Evolutionary conservation across 306 rosid genomes (phyloP).

Genomic region (Pachyrhizus erosus): DNA sequence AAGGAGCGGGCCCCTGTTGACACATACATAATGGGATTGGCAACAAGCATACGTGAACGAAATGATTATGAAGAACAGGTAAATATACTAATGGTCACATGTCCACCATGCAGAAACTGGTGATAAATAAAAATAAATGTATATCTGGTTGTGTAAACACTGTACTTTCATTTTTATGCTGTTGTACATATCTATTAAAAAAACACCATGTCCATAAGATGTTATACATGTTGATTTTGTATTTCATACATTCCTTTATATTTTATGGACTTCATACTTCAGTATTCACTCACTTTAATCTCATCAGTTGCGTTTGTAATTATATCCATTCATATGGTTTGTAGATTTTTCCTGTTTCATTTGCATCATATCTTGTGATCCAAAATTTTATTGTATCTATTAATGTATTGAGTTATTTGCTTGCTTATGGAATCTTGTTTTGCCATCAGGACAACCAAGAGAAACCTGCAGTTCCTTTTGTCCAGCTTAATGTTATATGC

Average conservation of each 20-base stretch:
- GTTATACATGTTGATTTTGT: slow-evolving; percentile 17
- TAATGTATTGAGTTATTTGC: slow-evolving; percentile 13
- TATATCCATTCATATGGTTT: slow-evolving; percentile 8
- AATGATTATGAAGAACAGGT: slow-evolving; percentile 96
- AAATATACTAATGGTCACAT: slow-evolving; percentile 26
- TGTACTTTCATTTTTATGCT: not conserved
- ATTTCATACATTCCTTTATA: slow-evolving; percentile 27
- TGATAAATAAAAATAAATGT: slow-evolving; percentile 13
- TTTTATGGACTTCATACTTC: slow-evolving; percentile 7
- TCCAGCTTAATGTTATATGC: slow-evolving; percentile 88
- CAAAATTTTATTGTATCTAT: slow-evolving; percentile 28
- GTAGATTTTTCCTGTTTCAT: slow-evolving; percentile 24
- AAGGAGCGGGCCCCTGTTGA: slow-evolving; percentile 97
- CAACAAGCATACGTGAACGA: slow-evolving; percentile 92
- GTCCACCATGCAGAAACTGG: slow-evolving; percentile 16
- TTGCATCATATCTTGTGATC: slow-evolving; percentile 22
- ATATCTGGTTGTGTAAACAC: slow-evolving; percentile 13
- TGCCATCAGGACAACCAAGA: slow-evolving; percentile 81
- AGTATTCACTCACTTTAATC: slow-evolving; percentile 21
- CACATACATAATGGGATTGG: slow-evolving; percentile 96
- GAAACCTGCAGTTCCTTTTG: slow-evolving; percentile 77
- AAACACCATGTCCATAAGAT: not conserved
- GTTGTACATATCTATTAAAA: not conserved
- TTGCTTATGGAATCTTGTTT: slow-evolving; percentile 41
- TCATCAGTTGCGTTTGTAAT: slow-evolving; percentile 15